phyloP scores from a whole-genome alignment of 306 rosid species.

The Medicago truncatula region MtrunA17r5.0-ANR NC_053045.1:58094001-58094500 shows the following conservation, averaged over 20 bases:
- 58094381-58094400: slow-evolving; percentile 60
- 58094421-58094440: slow-evolving; percentile 5
- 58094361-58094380: slow-evolving; percentile 52
- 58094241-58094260: slow-evolving; percentile 1
- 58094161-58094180: neutral
- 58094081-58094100: neutral
- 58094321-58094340: slow-evolving; percentile 53
- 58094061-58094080: slow-evolving; percentile 10
- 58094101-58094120: neutral
- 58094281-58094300: slow-evolving; percentile 25
- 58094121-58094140: slow-evolving; percentile 7
- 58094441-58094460: slow-evolving; percentile 33
- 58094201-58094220: neutral
- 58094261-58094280: slow-evolving; percentile 28
- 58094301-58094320: slow-evolving; percentile 64
- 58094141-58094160: slow-evolving; percentile 24
- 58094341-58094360: slow-evolving; percentile 61
- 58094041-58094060: neutral
- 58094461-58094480: slow-evolving; percentile 3
- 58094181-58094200: slow-evolving; percentile 10
- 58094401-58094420: slow-evolving; percentile 60
- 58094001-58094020: neutral
- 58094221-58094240: neutral
- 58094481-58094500: slow-evolving; percentile 43
- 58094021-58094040: neutral